Base-by-base conservation (phyloP, 768 basidiomycete genomes). In the Suillus subluteus region DNA sequence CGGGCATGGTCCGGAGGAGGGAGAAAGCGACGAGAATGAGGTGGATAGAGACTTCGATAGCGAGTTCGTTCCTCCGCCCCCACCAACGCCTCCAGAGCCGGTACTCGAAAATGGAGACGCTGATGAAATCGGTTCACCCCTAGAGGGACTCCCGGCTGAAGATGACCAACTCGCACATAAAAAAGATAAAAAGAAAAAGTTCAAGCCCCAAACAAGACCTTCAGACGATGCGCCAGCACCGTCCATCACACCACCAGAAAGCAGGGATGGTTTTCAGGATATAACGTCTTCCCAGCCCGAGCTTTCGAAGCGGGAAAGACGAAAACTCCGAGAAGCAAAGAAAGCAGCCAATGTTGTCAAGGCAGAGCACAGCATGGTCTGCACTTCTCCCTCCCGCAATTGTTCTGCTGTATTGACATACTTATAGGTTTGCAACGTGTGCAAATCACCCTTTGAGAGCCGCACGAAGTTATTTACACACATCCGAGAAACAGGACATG, bases 261-360 rank as follows among this genome's bases (percentile, higher is more conserved):
- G 18, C 12, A 30, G 1, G 40, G 23, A 61, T 61, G 40, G 5
- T 11, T 64, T 48, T 50, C 67, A 55, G 5, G 66, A 66, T 38
- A 38, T 0, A 3, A 58, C 26, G 18, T 44, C 67, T 56, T 64
- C 61, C 44, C 58, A 71, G 46, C 73, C 61, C 26, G 80, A 78
- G 66, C 69, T 85, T 67, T 87, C 94, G 7, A 98, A 98, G 78
- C 88, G 87, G 66, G 94, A 98, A 40, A 94, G 90, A 76, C 81
- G 96, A 58, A 84, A 89, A 59, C 89, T 90, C 21, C 83, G 88
- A 58, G 92, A 97, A 75, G 82, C 86, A 58, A 94, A 89, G 81
- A 94, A 91, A 74, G 83, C 80, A 6, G 65, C 69, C 50, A 65
- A 62, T 52, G 23, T 52, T 18, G 56, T 66, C 26, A 66, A 66